These are phyloP conservation scores for Craterostigma plantagineum DNA, from an alignment of 257 asterid species.

Conservation along the genomic window DNA sequence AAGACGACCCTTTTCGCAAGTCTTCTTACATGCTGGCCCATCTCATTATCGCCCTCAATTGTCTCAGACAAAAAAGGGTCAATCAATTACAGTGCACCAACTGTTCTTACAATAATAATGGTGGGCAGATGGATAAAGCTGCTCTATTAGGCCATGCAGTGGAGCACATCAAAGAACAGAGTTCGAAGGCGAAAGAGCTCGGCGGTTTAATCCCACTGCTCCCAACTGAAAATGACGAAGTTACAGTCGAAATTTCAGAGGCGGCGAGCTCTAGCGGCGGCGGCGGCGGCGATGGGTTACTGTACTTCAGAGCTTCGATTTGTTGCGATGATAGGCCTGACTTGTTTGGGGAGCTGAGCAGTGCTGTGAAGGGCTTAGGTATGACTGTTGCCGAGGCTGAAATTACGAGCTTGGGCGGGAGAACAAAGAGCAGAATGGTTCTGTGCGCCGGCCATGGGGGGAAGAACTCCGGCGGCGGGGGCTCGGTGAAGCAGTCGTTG, in stretches of 20 bases:
- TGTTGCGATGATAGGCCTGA: constrained; percentile 74
- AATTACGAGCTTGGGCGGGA: constrained; percentile 50
- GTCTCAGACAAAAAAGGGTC: no score
- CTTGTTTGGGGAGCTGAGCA: constrained; percentile 37
- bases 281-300: no score
- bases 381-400: constrained; percentile 33
- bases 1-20: no score
- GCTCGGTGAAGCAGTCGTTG: constrained; percentile 28
- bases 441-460: constrained; percentile 13
- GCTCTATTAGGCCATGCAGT: constrained; percentile 66
- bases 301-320: constrained; percentile 21
- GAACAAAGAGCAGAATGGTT: constrained; percentile 27
- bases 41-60: no score
- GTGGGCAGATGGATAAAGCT: constrained; percentile 84
- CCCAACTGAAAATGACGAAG: constrained; percentile 57
- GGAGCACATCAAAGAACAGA: constrained; percentile 53
- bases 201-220: constrained; percentile 19
- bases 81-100: no score
- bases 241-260: constrained; percentile 19
- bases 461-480: constrained; percentile 6
- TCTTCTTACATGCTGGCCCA: no score
- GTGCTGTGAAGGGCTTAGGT: constrained; percentile 30
- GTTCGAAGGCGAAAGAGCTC: constrained; percentile 30
- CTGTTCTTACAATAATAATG: background rate
- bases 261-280: no score